Base-by-base conservation (phyloP, 257 asterid genomes). In the Cynanchum wilfordii region DNA sequence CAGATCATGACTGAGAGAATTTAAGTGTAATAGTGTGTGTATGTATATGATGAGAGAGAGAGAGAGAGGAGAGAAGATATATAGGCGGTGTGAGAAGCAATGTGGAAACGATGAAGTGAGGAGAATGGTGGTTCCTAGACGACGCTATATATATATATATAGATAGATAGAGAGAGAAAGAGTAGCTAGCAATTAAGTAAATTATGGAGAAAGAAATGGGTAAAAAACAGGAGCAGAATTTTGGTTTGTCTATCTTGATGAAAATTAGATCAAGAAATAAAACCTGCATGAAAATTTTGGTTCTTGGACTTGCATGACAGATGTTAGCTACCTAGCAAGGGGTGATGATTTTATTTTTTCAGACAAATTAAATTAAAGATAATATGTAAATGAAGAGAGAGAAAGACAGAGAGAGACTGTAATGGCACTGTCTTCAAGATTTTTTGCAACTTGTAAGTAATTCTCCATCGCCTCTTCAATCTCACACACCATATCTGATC, bases 391-490 rank as follows among this genome's bases (percentile, higher is more conserved):
- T 74, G 84, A 76, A 81, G 81, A 83, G 71, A 60, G 78, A 67
- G 68, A 57, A 30, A 72, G 22, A 47, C 17, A 47, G 4, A 47
- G 52, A n/a, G n/a, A 20, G 6, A 38, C 12, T 45, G 52, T 17
- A 24, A 77, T 56, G 91, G 91, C 91, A 82, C 96, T 63, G 73
- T 29, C 62, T 75, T 82, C 93, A 80, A 87, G 85, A 81, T 25
- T 74, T 56, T 72, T 70, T n/a, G 51, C 58, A 74, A 44, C 12
- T 68, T 49, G 20, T 52, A 45, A 59, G 27, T 68, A 24, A 59
- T 15, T 42, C 9, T 19, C 19, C 54, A 24, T 20, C n/a, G 60
- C 44, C 68, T n/a, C n/a, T n/a, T n/a, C n/a, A n/a, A n/a, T n/a
- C n/a, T n/a, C n/a, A n/a, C n/a, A n/a, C n/a, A n/a, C n/a, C n/a